phyloP scores from a whole-genome alignment of 495 filamentous ascomycete genomes.

The Aspergillus haitiensis region DNA sequence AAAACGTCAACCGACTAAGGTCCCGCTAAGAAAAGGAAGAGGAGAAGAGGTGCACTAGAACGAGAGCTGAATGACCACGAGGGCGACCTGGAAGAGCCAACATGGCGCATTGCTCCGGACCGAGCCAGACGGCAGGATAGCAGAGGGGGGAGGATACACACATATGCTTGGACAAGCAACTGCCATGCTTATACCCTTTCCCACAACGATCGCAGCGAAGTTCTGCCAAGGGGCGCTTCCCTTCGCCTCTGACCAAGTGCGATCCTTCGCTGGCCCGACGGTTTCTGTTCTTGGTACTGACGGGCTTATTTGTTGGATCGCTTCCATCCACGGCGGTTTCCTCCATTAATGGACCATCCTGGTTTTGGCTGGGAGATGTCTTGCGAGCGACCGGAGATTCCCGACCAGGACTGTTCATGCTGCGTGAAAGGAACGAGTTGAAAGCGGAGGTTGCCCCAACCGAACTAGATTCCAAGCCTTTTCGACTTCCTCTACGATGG shows the following conservation, averaged over 20 bases:
- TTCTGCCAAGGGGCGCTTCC: conserved; percentile 74
- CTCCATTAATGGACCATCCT: conserved; percentile 47
- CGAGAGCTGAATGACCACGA: conserved; percentile 41
- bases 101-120: conserved; percentile 43
- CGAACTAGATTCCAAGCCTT: conserved; percentile 48
- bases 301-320: conserved; percentile 43
- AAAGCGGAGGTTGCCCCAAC: conserved; percentile 39
- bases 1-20: conserved; percentile 42
- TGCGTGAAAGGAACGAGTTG: conserved; percentile 45
- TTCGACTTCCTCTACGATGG: conserved; percentile 48
- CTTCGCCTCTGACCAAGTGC: conserved; percentile 70
- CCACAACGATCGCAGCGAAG: conserved; percentile 97
- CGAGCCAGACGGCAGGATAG: conserved; percentile 45
- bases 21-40: conserved; percentile 21
- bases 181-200: conserved; percentile 99
- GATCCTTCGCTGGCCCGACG: conserved; percentile 86
- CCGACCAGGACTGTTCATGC: conserved; percentile 55
- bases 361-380: conserved; percentile 45
- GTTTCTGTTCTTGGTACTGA: conserved; percentile 66
- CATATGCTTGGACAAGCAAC: conserved; percentile 99
- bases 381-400: conserved; percentile 54
- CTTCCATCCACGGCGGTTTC: conserved; percentile 20
- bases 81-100: conserved; percentile 50
- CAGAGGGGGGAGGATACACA: conserved; percentile 66
- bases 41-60: conserved; percentile 16